Evolutionary conservation across 2,329 filamentous ascomycete genomes (phyloP).

Genomic region (Cryphonectria carpinicola): DNA sequence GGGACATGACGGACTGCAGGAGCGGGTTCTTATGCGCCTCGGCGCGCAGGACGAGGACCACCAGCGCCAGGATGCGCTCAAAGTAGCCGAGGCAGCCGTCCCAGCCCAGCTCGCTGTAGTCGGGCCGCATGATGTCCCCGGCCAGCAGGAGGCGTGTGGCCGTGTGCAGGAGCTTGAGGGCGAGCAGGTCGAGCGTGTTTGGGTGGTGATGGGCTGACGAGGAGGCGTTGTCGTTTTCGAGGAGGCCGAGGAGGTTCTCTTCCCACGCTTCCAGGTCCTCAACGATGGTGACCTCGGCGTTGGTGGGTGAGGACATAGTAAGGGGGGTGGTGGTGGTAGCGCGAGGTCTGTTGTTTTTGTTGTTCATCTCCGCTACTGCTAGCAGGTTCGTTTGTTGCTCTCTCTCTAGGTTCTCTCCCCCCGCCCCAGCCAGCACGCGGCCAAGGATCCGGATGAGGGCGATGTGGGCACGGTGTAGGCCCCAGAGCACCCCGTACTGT

Average conservation of each 20-base stretch:
- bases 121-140: constrained; percentile 31
- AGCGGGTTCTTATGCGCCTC: constrained; percentile 17
- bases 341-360: not conserved
- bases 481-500: constrained; percentile 5
- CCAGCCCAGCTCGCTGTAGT: constrained; percentile 35
- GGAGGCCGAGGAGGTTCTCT: constrained; percentile 2
- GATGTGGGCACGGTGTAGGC: constrained; percentile 27
- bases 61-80: constrained; percentile 34
- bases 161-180: constrained; percentile 37
- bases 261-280: constrained; percentile 14
- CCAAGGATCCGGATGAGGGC: constrained; percentile 30
- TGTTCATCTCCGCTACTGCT: not conserved
- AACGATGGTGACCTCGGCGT: not conserved
- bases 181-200: constrained; percentile 14
- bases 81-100: constrained; percentile 37
- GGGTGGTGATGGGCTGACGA: not conserved
- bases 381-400: not conserved
- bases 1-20: constrained; percentile 32
- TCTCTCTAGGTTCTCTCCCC: not conserved
- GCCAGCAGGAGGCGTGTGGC: constrained; percentile 31
- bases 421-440: constrained; percentile 21
- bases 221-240: not conserved
- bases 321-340: not conserved
- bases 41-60: constrained; percentile 21
- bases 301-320: not conserved